Base-by-base conservation (phyloP, 192 early-diverging fungal genomes). In the Kickxella alabastrina region DNA sequence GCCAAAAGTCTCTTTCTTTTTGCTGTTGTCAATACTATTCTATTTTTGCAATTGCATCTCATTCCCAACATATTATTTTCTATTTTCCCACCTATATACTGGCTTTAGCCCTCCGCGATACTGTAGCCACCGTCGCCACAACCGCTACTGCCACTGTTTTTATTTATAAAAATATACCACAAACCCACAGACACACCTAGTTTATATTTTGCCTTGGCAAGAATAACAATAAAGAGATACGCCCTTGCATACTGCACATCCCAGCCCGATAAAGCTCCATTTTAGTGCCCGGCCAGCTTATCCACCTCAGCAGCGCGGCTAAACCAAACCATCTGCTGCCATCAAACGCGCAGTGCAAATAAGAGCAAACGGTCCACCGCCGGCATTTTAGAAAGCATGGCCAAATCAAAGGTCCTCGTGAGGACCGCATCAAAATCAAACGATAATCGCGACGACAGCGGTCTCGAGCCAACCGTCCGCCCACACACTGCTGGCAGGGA, bases 401-500 rank as follows among this genome's bases (percentile, higher is more conserved):
- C 57, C 51, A 75, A 75, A 61, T 64, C 72, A 44, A 68, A 57
- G 34, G 40, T 67, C 10, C 50, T 73, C 49, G 19, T 60, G 36
- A 63, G 67, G 35, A 28, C 54, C 8, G 46, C 59, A 10, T 51
- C 51, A 29, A 75, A 67, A 52, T 32, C 55, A 39, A 54, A 50
- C 42, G 49, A 19, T 49, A 18, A 36, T 42, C 29, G 34, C 43
- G 21, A 29, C 54, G 23, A 38, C 32, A 38, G 29, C 45, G 35
- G 27, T 10, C 14, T 41, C 44, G 72, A 52, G 13, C 34, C 53
- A 15, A 38, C 55, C 10, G 55, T 43, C 5, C 65, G 72, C 27
- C 72, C 72, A 43, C 72, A 61, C 49, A 75, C 72, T 2, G 65
- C 72, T 15, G 65, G 53, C 26, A 65, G 72, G 24, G 72, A 75